Conservation (phyloP, 2,329 filamentous ascomycete genomes). For the Atkinsonella texensis region DNA sequence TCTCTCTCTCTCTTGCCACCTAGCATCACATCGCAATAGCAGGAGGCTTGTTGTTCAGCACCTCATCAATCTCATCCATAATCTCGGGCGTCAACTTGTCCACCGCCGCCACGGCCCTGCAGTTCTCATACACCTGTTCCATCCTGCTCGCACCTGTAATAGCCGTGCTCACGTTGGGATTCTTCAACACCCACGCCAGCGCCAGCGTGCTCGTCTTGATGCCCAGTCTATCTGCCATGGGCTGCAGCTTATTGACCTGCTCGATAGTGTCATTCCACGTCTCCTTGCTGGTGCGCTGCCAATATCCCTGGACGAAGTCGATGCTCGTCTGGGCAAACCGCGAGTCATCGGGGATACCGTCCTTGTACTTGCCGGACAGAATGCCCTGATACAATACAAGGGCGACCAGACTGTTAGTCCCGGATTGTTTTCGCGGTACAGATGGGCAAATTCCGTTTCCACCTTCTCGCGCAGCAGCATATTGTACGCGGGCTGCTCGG, state of each 20-base stretch:
- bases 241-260: conserved; percentile 46
- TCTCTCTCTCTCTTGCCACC: not conserved
- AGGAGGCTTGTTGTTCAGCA: conserved; percentile 46
- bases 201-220: conserved; percentile 44
- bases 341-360: conserved; percentile 48
- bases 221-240: conserved; percentile 52
- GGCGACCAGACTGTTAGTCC: conserved; percentile 54
- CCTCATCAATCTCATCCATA: conserved; percentile 45
- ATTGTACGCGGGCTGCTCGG: conserved; percentile 59
- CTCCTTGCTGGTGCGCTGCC: conserved; percentile 37
- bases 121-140: conserved; percentile 49
- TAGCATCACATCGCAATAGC: conserved; percentile 24
- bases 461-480: conserved; percentile 49
- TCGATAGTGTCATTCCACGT: conserved; percentile 44
- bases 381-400: conserved; percentile 42
- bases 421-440: conserved; percentile 47
- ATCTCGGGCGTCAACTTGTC: conserved; percentile 48
- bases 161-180: conserved; percentile 47
- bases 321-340: conserved; percentile 44
- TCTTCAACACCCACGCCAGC: conserved; percentile 51
- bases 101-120: conserved; percentile 37
- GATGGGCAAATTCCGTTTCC: conserved; percentile 48
- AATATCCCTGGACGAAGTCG: conserved; percentile 41
- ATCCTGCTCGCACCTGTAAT: conserved; percentile 48
- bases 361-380: conserved; percentile 55